Evolutionary conservation across 2,329 filamentous ascomycete genomes (phyloP).

Genomic region (Aspergillus sojae): DNA sequence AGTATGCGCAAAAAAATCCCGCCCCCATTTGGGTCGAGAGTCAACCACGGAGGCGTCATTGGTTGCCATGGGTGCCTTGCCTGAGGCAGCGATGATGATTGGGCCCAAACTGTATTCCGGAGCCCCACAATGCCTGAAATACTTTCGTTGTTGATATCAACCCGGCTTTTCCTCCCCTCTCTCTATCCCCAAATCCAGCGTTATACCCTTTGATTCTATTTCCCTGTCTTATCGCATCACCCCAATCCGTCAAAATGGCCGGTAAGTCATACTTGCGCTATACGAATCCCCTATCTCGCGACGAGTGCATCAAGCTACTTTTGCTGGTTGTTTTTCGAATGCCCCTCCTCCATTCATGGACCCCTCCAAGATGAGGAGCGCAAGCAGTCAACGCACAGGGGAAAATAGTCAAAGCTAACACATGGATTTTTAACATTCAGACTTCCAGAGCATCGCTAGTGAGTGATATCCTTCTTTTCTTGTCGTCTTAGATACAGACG

Average conservation of each 20-base stretch:
- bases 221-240: slow-evolving; percentile 16
- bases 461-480: slow-evolving; percentile 25
- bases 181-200: not conserved
- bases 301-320: not conserved
- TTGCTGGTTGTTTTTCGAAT: slow-evolving; percentile 5
- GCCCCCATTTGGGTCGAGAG: not conserved
- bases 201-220: slow-evolving; percentile 20
- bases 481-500: not conserved
- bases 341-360: slow-evolving; percentile 24
- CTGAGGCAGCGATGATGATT: slow-evolving; percentile 6
- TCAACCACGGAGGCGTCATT: not conserved
- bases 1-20: not conserved
- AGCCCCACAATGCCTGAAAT: slow-evolving; percentile 24
- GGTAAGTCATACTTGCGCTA: slow-evolving; percentile 28
- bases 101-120: not conserved
- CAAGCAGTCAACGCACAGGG: not conserved
- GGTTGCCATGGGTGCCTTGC: not conserved
- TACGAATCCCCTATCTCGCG: not conserved
- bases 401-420: not conserved
- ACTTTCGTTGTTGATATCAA: slow-evolving; percentile 20
- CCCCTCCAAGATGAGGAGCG: slow-evolving; percentile 18
- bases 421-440: slow-evolving; percentile 22
- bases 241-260: slow-evolving; percentile 36
- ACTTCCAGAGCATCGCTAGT: slow-evolving; percentile 45
- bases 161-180: slow-evolving; percentile 10